phyloP scores from a whole-genome alignment of 257 asterid genomes.

The Forsythia suspensa region DNA sequence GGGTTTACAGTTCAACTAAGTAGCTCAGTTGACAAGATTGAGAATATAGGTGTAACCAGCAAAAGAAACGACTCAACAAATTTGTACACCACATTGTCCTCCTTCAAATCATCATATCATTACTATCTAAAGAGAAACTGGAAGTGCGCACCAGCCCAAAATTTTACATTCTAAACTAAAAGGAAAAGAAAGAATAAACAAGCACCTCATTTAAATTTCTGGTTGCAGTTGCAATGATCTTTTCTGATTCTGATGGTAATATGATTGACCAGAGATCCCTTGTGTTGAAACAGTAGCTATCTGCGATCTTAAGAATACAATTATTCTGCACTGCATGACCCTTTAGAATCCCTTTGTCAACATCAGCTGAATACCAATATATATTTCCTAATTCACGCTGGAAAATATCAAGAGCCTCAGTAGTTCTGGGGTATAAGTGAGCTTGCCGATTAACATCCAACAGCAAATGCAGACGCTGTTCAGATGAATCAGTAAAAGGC shows the following conservation, averaged over 20 bases:
- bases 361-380: conserved; percentile 88
- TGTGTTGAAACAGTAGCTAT: conserved; percentile 67
- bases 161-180: conserved; percentile 1
- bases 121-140: conserved; percentile 16
- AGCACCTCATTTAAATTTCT: conserved; percentile 81
- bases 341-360: conserved; percentile 58
- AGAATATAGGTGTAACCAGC: background rate
- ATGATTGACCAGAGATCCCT: conserved; percentile 82
- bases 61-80: background rate
- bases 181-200: conserved; percentile 19
- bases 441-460: conserved; percentile 65
- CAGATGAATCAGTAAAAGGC: conserved; percentile 79
- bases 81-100: background rate
- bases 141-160: conserved; percentile 5
- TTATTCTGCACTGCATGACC: conserved; percentile 69
- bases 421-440: conserved; percentile 79
- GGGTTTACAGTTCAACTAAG: conserved; percentile 1
- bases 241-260: conserved; percentile 87
- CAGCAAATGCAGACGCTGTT: conserved; percentile 82
- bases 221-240: conserved; percentile 74
- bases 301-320: conserved; percentile 50
- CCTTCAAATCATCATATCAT: conserved; percentile 3
- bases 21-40: background rate
- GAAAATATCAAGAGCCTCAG: conserved; percentile 79
- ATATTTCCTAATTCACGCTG: conserved; percentile 65